These are phyloP conservation scores for Fraxinus americana DNA, from an alignment of 257 asterid species.

Conservation along the genomic window DNA sequence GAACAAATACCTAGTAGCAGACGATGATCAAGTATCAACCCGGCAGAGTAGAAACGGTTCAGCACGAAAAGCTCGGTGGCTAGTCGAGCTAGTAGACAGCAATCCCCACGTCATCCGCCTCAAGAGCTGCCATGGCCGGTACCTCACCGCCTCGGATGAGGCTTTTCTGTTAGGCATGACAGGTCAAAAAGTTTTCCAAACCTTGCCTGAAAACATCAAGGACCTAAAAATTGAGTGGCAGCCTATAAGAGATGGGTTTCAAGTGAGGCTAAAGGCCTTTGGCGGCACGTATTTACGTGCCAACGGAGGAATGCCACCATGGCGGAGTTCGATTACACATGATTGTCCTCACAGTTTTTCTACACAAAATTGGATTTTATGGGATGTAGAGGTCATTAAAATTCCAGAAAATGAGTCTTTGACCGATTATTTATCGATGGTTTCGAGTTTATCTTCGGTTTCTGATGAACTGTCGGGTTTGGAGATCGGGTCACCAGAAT, in stretches of 20 bases:
- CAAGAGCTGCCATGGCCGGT: slow-evolving; percentile 65
- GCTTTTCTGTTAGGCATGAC: slow-evolving; percentile 79
- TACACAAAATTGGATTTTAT: slow-evolving; percentile 63
- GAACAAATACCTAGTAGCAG: slow-evolving; percentile 76
- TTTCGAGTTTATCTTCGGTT: slow-evolving; percentile 72
- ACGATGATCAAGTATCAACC: slow-evolving; percentile 62
- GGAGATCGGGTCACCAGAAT: slow-evolving; percentile 67
- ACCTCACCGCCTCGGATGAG: slow-evolving; percentile 66
- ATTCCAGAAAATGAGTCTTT: slow-evolving; percentile 69
- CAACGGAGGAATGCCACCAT: slow-evolving; percentile 95
- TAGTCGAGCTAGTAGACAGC: slow-evolving; percentile 68
- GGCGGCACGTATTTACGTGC: slow-evolving; percentile 77
- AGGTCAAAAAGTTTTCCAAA: slow-evolving; percentile 65
- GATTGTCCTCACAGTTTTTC: slow-evolving; percentile 57
- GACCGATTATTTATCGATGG: slow-evolving; percentile 71
- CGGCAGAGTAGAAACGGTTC: slow-evolving; percentile 76
- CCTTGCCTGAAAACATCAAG: slow-evolving; percentile 40
- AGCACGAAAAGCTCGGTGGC: slow-evolving; percentile 69
- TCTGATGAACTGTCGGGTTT: slow-evolving; percentile 77
- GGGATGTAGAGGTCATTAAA: slow-evolving; percentile 79
- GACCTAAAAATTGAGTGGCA: slow-evolving; percentile 66
- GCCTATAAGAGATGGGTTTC: slow-evolving; percentile 83
- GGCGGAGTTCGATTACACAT: slow-evolving; percentile 87
- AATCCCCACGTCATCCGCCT: slow-evolving; percentile 58
- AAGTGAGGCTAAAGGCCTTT: slow-evolving; percentile 54